phyloP scores from a whole-genome alignment of 2,329 filamentous ascomycete species.

The Scytalidium lignicola region DNA sequence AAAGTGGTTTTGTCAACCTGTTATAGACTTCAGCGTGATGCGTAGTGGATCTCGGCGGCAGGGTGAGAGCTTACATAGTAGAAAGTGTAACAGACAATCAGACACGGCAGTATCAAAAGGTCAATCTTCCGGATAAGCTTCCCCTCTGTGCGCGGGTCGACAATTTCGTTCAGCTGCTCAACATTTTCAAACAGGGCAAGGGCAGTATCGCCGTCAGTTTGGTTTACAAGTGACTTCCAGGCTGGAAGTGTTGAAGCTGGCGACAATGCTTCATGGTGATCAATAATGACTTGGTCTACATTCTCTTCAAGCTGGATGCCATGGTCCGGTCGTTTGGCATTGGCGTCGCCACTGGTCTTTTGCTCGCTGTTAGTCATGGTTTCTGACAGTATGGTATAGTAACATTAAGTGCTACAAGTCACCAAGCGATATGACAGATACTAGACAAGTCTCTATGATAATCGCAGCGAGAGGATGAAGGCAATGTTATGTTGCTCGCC shows the following conservation, averaged over 20 bases:
- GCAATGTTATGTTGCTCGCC: background rate
- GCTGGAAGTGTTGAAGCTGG: background rate
- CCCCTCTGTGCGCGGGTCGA: conserved; percentile 2
- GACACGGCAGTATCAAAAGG: conserved; percentile 14
- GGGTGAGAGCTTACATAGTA: background rate
- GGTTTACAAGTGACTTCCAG: background rate
- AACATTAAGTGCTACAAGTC: background rate
- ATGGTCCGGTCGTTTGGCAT: background rate
- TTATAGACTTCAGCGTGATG: background rate
- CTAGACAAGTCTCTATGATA: background rate
- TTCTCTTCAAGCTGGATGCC: background rate
- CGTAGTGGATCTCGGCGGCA: background rate
- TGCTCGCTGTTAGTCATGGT: background rate
- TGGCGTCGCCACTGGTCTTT: background rate
- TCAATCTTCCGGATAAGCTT: conserved; percentile 13
- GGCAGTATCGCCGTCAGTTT: background rate
- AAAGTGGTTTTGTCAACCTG: conserved; percentile 38
- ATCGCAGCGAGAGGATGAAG: background rate
- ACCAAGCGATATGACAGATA: background rate
- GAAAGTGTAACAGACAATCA: conserved; percentile 6
- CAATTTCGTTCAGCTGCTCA: background rate
- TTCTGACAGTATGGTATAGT: background rate
- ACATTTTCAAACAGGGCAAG: background rate
- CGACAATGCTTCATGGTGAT: background rate
- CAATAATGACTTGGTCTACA: background rate